Base-by-base conservation (phyloP, 78 protist species). In the slime mould (Dictyostelium discoideum) region DNA sequence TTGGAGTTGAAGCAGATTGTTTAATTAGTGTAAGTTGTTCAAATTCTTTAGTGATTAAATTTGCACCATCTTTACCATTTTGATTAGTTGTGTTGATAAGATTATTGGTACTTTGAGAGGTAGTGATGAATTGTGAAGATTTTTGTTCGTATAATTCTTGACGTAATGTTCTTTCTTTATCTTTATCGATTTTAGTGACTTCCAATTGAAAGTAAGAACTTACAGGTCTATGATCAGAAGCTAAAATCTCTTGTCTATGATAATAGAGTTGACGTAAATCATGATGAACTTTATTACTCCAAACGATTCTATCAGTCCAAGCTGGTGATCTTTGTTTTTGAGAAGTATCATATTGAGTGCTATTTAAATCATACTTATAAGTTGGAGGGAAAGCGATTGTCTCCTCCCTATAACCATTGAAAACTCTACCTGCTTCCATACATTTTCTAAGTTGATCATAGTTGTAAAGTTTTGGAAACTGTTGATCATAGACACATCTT, bases 191-290 rank as follows among this genome's bases (percentile, higher is more conserved):
- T 40, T 69, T 77, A 16, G 67, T n/a, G 5, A 93, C 97, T n/a
- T 95, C 72, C 42, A 88, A 65, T 73, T 48, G 65, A 87, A 96
- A 88, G 7, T 92, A 63, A 29, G 93, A 72, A 2, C 76, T 57
- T 18, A 98, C 98, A 5, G 99, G 99, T 63, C 97, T 97, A 89
- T 98, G 99, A 72, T 98, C 99, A 18, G 97, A 94, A 2, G 83
- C 37, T 5, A 69, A 29, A 11, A 97, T 18, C 24, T 95, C 97
- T 2, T 26, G 63, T 11, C 92, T 74, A 24, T 54, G 81, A 65
- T 84, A 81, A 48, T 85, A 76, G n/a, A 92, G 79, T 57, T 63
- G 92, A 37, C 82, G 60, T 16, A 86, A 14, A 37, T 85, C 85
- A 32, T 92, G 80, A 8, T 63, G 39, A 18, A 14, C n/a, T 48